These are phyloP conservation scores for Mortierella sp. DNA, from an alignment of 371 early-diverging fungal genomes.

Conservation along the genomic window DNA sequence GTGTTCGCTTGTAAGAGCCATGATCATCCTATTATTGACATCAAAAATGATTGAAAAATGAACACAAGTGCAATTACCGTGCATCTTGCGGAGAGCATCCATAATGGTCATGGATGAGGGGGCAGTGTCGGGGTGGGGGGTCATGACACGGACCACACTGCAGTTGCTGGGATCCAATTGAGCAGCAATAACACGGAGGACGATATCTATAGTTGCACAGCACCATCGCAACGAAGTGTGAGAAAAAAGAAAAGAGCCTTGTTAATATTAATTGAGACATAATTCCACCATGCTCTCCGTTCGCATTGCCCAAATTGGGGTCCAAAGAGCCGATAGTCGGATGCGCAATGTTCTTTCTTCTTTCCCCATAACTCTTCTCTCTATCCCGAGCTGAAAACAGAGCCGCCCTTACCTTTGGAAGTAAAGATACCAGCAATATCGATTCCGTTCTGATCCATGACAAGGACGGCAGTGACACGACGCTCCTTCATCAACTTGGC, in stretches of 20 bases:
- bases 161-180: constrained; percentile 92
- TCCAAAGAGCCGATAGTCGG: background rate
- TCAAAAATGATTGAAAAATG: background rate
- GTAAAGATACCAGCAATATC: constrained; percentile 95
- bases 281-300: background rate
- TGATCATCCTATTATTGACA: background rate
- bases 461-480: constrained; percentile 93
- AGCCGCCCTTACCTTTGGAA: constrained; percentile 69
- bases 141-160: constrained; percentile 98
- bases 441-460: constrained; percentile 83
- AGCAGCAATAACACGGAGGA: constrained; percentile 96
- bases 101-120: constrained; percentile 85
- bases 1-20: background rate
- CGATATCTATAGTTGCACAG: constrained; percentile 82
- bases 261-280: constrained; percentile 7
- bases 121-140: constrained; percentile 98
- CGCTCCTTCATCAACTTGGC: constrained; percentile 89
- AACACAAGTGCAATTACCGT: constrained; percentile 69
- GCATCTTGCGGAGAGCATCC: constrained; percentile 96
- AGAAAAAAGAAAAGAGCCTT: background rate
- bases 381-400: background rate
- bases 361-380: background rate
- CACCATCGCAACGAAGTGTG: background rate
- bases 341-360: constrained; percentile 2
- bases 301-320: constrained; percentile 4